Base-by-base conservation (phyloP, 768 basidiomycete species). In the Agrocybe chaxingu region DNA sequence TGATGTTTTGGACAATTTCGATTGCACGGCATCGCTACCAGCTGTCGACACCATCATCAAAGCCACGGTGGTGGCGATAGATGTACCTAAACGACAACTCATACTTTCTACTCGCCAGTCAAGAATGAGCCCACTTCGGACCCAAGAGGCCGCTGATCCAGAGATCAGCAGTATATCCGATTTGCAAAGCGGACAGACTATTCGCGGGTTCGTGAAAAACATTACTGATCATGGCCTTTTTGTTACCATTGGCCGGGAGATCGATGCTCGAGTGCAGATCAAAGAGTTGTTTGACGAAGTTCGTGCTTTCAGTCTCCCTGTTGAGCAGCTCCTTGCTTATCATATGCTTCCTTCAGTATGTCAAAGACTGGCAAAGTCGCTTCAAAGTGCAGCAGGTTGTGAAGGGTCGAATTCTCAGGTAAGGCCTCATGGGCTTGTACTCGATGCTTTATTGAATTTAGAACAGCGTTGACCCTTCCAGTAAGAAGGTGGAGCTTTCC, bases 241-340 rank as follows among this genome's bases (percentile, higher is more conserved):
- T 58, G 92, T 99, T 3, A 81, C 81, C 24, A 70, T 99, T 33
- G 92, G 91, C 8, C 79, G 86, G 30, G 78, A 78, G n/a, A 73
- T 97, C 24, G 92, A 94, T 61, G 94, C 89, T 49, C 84, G 95
- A 12, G 85, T 99, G 24, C 92, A 96, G 69, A 98, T 98, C 63
- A 84, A 79, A 62, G 92, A 97, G 68, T 78, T 96, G 4, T 97
- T 96, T 63, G 91, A 97, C 61, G 92, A 94, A 51, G 80, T 80
- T 41, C 39, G 73, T 61, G 31, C 12, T 46, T 29, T 51, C 12
- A 9, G 48, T 24, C 48, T 32, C 11, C 33, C 8, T 16, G 24
- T 16, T 8, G 47, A 29, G 32, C 19, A 39, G 33, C 18, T 16
- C 29, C 35, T 40, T 51, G 37, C 39, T 31, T 53, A 19, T 50